Base-by-base conservation (phyloP, 139 green algal species). In the Chlorella sorokiniana region DNA sequence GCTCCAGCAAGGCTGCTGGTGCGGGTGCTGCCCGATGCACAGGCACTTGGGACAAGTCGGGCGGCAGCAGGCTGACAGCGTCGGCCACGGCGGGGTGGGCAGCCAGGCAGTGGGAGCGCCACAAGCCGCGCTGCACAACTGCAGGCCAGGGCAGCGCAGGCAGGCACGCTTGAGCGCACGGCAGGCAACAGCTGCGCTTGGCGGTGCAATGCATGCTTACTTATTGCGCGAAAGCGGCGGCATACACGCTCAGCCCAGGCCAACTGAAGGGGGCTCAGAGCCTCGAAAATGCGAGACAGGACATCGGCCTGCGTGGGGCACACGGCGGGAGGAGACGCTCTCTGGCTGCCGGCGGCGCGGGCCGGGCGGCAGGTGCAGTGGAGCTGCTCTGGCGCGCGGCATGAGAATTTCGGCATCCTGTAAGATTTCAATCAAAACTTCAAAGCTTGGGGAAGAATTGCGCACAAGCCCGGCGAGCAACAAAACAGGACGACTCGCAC, bases 231-330 rank as follows among this genome's bases (percentile, higher is more conserved):
- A 29, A 48, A 83, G 38, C 65, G 65, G 16, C 68, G 52, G 67
- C 51, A 54, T 16, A 83, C 78, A 9, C 51, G 25, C 37, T 83
- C 78, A 20, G 65, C 37, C 54, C 40, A 59, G 11, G 69, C 31
- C 38, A 83, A 51, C n/a, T 77, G 38, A 3, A 3, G 4, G 16
- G 51, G 38, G 8, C 25, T 59, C 7, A 83, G 78, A 22, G 40
- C 14, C 1, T 18, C 40, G 16, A 83, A 83, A n/a, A 83, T 70
- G 31, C 67, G 69, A 18, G 78, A 51, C 67, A 83, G 51, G n/a
- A 83, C n/a, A 52, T 83, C 78, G 2, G 25, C 78, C 78, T 83
- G 78, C 45, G 48, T 56, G 48, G 48, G 14, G 48, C 14, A 25
- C 14, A 16, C 48, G 48, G 48, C 48, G 16, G 14, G 48, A 56